These are phyloP conservation scores for Arachnomyces sp. DNA, from an alignment of 2,329 filamentous ascomycete species.

Conservation along the genomic window DNA sequence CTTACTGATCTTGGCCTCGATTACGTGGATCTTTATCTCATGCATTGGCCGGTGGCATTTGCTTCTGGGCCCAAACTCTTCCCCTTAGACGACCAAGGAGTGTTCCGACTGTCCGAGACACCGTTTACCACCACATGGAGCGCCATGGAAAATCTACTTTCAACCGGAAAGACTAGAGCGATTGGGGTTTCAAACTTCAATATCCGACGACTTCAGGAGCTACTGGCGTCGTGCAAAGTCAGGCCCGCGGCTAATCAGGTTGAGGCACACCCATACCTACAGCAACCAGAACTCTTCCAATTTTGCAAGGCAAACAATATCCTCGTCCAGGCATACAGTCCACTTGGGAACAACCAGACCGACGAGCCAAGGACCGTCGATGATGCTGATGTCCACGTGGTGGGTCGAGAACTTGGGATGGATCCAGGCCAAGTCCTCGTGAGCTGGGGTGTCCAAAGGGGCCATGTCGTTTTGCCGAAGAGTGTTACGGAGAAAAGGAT, in stretches of 20 bases:
- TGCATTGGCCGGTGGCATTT: conserved; percentile 35
- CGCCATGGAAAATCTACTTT: conserved; percentile 20
- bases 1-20: conserved; percentile 55
- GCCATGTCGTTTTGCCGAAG: conserved; percentile 48
- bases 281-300: conserved; percentile 46
- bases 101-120: too few relatives aligned
- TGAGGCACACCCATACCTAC: conserved; percentile 57
- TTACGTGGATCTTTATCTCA: conserved; percentile 59
- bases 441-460: conserved; percentile 48
- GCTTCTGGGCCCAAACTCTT: conserved; percentile 11
- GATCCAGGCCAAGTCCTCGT: conserved; percentile 49
- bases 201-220: conserved; percentile 23
- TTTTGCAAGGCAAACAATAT: conserved; percentile 48
- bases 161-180: conserved; percentile 20
- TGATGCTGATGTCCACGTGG: conserved; percentile 52
- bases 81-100: conserved; percentile 1
- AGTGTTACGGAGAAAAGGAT: conserved; percentile 47
- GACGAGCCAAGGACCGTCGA: conserved; percentile 54
- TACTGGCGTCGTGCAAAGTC: conserved; percentile 22
- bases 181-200: conserved; percentile 26
- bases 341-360: conserved; percentile 48
- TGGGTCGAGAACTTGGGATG: conserved; percentile 54
- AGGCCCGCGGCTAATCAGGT: conserved; percentile 56
- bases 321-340: conserved; percentile 53
- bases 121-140: conserved; percentile 20